Percentiles rank a stretch among this genome's conserved stretches.
These are phyloP conservation scores for Silene coronaria DNA, from an alignment of 179 eudicot species.

Conservation along the genomic window DNA sequence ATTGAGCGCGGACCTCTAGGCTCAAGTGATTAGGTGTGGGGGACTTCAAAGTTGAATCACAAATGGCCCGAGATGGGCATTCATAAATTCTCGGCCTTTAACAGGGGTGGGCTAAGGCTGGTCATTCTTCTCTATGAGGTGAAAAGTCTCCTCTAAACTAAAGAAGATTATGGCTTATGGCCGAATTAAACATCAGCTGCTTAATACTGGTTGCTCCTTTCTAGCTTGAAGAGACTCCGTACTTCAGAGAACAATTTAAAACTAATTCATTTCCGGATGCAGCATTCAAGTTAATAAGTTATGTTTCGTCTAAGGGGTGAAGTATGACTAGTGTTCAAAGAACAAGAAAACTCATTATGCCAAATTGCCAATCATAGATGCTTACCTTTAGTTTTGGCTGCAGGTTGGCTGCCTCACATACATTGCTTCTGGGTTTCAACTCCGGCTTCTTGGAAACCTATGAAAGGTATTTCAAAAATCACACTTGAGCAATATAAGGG, in stretches of 20 bases:
- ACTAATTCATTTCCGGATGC: background rate
- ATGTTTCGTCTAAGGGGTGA: background rate
- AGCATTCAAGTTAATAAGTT: too few species aligned
- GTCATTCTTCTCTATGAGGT: background rate
- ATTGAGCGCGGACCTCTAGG: too few species aligned
- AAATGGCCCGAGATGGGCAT: background rate
- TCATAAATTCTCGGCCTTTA: background rate
- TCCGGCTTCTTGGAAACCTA: slow-evolving; percentile 30
- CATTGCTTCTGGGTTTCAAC: slow-evolving; percentile 31
- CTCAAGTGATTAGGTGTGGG: too few species aligned
- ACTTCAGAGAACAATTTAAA: too few species aligned
- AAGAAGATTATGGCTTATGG: too few species aligned
- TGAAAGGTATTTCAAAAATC: background rate
- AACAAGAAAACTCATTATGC: too few species aligned
- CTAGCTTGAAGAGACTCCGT: too few species aligned
- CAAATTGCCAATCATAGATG: background rate
- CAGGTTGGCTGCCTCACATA: slow-evolving; percentile 25
- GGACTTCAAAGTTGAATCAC: background rate
- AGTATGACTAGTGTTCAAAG: slow-evolving; percentile 3
- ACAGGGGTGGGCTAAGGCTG: background rate
- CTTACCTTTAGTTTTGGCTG: slow-evolving; percentile 37
- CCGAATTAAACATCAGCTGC: too few species aligned
- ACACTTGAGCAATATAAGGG: background rate
- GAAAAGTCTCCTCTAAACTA: background rate
- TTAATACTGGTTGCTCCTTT: too few species aligned